Evolutionary conservation across 257 asterid genomes (phyloP).

Genomic region (Rhazya stricta): DNA sequence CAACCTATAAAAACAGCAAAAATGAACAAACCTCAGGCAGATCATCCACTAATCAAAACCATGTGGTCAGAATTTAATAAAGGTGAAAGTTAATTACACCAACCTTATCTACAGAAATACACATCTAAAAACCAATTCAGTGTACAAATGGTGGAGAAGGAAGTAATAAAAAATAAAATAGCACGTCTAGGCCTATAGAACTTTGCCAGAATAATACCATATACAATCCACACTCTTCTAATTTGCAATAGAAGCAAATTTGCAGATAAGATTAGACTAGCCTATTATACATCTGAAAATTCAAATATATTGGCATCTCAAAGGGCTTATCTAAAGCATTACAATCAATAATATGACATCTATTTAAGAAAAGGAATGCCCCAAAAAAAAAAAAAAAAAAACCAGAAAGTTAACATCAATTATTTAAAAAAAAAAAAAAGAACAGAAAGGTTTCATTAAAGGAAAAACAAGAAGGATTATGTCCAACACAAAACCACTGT

Average conservation of each 20-base stretch:
- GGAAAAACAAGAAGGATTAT: too few species aligned
- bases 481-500: neutral
- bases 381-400: neutral
- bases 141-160: neutral
- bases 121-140: neutral
- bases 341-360: neutral
- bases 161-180: neutral
- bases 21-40: neutral
- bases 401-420: neutral
- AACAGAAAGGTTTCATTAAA: neutral
- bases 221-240: neutral
- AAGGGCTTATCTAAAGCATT: neutral
- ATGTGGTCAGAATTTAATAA: neutral
- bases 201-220: neutral
- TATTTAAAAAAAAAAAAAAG: neutral
- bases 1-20: constrained; percentile 44
- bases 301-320: neutral
- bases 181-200: neutral
- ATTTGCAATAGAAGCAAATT: neutral
- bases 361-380: neutral
- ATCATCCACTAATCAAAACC: neutral
- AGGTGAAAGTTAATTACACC: neutral
- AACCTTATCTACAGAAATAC: neutral
- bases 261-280: neutral
- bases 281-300: neutral